phyloP scores from a whole-genome alignment of 148 eudicot species.

The Euryodendron excelsum region DNA sequence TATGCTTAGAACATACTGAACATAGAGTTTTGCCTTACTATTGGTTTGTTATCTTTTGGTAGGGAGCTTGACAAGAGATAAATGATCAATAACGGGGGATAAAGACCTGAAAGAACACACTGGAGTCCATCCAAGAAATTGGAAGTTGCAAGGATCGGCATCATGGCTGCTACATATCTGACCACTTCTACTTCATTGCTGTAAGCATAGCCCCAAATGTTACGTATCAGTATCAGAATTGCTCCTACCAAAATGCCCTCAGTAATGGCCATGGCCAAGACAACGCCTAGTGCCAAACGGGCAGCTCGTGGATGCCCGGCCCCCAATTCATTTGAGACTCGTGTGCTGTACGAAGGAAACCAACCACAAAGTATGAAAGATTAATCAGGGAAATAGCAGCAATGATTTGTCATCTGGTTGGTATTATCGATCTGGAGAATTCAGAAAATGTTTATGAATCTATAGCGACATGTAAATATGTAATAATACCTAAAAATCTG shows the following conservation, averaged over 20 bases:
- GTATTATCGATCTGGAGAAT: too few species aligned
- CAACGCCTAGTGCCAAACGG: slow-evolving; percentile 51
- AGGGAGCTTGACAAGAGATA: neutral
- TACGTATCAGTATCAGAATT: slow-evolving; percentile 47
- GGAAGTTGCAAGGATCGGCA: slow-evolving; percentile 63
- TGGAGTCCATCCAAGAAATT: slow-evolving; percentile 67
- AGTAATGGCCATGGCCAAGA: slow-evolving; percentile 37
- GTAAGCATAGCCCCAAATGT: slow-evolving; percentile 67
- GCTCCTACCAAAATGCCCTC: slow-evolving; percentile 54
- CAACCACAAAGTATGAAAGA: too few species aligned
- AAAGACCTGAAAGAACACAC: slow-evolving; percentile 70
- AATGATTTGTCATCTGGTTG: neutral
- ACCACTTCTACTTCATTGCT: slow-evolving; percentile 65
- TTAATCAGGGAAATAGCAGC: neutral
- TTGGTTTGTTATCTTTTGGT: neutral
- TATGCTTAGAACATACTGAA: too few species aligned
- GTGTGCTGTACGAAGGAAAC: slow-evolving; percentile 36
- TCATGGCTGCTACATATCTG: slow-evolving; percentile 56
- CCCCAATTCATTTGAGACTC: slow-evolving; percentile 77
- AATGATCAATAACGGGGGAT: neutral
- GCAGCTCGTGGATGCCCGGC: slow-evolving; percentile 61
- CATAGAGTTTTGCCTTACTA: too few species aligned
- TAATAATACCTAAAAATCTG: neutral
- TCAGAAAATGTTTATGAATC: neutral
- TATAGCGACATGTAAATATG: too few species aligned